Evolutionary conservation across 345 rosid genomes (phyloP).

Genomic region (Viola odorata): DNA sequence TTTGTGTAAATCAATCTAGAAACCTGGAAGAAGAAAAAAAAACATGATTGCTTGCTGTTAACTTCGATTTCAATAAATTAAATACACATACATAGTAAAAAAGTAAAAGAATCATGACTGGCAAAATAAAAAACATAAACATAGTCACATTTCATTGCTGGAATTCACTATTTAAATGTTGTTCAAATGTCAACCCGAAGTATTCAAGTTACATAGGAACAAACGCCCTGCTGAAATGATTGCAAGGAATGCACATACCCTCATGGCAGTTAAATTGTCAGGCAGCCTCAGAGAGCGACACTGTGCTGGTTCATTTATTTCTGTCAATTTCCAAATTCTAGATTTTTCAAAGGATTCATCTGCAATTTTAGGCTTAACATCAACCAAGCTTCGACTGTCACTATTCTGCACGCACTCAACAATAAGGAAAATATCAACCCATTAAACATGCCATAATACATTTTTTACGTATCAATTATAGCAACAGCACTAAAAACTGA

Average conservation of each 20-base stretch:
- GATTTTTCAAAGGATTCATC: conserved; percentile 56
- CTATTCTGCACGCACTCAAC: conserved; percentile 38
- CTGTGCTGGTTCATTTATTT: conserved; percentile 68
- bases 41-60: neutral
- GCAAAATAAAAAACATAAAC: too few species aligned
- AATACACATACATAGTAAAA: too few species aligned
- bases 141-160: neutral
- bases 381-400: conserved; percentile 46
- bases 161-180: neutral
- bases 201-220: neutral
- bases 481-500: too few species aligned
- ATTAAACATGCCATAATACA: neutral
- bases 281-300: conserved; percentile 68
- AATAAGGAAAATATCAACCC: conserved; percentile 5
- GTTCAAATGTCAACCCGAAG: neutral
- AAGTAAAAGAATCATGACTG: too few species aligned
- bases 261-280: conserved; percentile 45
- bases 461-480: too few species aligned
- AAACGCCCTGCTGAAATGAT: neutral
- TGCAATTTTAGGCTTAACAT: conserved; percentile 61
- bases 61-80: neutral
- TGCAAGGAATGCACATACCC: conserved; percentile 36
- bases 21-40: conserved; percentile 42
- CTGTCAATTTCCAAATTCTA: conserved; percentile 61
- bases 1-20: conserved; percentile 71